A percentile compares a stretch with the other conserved stretches of the same genome.
These are phyloP conservation scores for Pisolithus marmoratus DNA, from an alignment of 768 basidiomycete species.

Conservation along the genomic window DNA sequence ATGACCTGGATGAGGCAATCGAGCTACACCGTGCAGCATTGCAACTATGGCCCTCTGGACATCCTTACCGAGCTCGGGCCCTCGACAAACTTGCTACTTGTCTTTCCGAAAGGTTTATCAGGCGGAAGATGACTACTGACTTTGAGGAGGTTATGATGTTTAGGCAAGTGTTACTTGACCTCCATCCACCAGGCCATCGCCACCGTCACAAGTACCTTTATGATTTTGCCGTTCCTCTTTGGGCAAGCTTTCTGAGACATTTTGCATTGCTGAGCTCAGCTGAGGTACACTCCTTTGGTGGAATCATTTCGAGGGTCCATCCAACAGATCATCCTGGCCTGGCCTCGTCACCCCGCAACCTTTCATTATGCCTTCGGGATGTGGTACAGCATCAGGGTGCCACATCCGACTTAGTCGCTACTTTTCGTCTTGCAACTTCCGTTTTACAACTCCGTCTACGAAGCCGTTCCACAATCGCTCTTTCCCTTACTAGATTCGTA, in stretches of 20 bases:
- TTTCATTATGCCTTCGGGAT: background rate
- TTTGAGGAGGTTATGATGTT: background rate
- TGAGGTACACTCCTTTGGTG: background rate
- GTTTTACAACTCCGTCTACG: background rate
- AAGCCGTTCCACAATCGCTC: background rate
- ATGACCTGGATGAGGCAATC: background rate
- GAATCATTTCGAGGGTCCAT: too few relatives aligned
- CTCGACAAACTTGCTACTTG: background rate
- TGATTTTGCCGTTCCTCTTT: background rate
- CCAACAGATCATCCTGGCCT: background rate
- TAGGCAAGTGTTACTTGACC: background rate
- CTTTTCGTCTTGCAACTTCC: background rate
- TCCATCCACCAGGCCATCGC: background rate
- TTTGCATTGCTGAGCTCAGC: background rate
- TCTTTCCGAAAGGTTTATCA: background rate
- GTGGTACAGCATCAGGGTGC: background rate
- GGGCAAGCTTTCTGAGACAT: background rate
- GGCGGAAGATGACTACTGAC: background rate
- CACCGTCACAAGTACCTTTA: background rate
- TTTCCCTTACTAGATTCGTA: too few relatives aligned
- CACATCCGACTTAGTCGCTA: background rate
- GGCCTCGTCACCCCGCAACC: background rate
- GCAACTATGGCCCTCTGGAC: background rate
- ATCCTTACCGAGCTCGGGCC: background rate
- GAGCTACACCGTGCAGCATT: background rate